Conservation (phyloP, 129 eudicot genomes). For the Gnaphalium uliginosum region DNA sequence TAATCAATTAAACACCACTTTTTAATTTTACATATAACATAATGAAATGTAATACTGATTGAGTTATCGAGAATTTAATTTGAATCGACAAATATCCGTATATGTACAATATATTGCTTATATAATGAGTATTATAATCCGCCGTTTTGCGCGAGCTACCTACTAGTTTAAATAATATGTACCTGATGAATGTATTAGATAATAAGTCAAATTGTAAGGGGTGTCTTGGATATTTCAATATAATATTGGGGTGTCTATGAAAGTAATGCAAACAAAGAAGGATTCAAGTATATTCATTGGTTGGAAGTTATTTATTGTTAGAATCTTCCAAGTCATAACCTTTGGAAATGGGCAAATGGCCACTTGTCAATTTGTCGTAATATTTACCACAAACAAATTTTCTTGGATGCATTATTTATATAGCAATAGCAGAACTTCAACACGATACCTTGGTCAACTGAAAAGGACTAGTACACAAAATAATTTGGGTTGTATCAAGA, state of each 20-base stretch:
- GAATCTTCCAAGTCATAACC: background rate
- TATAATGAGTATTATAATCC: no score
- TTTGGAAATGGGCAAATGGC: background rate
- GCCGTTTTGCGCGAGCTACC: no score
- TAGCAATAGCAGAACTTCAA: background rate
- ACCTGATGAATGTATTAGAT: no score
- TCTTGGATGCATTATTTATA: background rate
- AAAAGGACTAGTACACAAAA: background rate
- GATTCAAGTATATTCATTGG: constrained; percentile 30
- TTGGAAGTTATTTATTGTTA: background rate
- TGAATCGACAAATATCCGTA: no score
- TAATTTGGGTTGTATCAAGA: background rate
- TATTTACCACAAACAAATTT: background rate
- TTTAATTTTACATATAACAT: no score
- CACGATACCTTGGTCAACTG: background rate
- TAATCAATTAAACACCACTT: no score
- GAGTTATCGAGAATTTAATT: no score
- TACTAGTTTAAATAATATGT: no score
- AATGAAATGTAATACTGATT: no score
- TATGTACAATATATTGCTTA: no score
- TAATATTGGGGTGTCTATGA: background rate
- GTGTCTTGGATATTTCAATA: background rate
- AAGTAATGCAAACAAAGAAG: background rate
- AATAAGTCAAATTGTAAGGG: background rate
- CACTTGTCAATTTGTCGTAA: background rate